A percentile compares a stretch with the other conserved stretches of the same genome.
These are phyloP conservation scores for Penicillium lagena DNA, from an alignment of 495 filamentous ascomycete genomes.

Conservation along the genomic window DNA sequence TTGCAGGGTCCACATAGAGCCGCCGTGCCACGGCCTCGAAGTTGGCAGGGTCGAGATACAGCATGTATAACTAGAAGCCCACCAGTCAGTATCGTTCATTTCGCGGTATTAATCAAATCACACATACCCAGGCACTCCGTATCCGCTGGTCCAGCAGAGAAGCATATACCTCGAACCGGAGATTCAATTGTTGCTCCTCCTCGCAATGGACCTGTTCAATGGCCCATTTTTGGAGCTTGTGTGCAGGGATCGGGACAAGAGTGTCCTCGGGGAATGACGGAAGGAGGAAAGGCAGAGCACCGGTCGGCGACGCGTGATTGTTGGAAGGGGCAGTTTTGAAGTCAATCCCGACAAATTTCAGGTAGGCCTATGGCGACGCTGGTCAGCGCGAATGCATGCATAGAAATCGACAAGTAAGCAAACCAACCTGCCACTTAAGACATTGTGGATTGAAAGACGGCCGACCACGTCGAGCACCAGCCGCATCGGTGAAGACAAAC, in stretches of 20 bases:
- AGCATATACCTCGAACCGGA: constrained; percentile 71
- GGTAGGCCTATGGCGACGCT: constrained; percentile 57
- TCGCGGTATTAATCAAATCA: background rate
- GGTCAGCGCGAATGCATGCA: background rate
- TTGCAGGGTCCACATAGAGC: constrained; percentile 63
- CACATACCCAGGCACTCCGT: constrained; percentile 77
- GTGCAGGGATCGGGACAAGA: constrained; percentile 51
- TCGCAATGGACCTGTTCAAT: constrained; percentile 41
- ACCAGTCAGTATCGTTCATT: constrained; percentile 2
- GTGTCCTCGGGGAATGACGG: constrained; percentile 34
- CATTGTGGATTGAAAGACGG: constrained; percentile 91
- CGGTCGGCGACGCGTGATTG: constrained; percentile 89
- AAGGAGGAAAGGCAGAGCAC: constrained; percentile 81
- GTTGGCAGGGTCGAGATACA: constrained; percentile 70
- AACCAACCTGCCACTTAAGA: constrained; percentile 89
- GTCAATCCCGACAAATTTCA: constrained; percentile 68
- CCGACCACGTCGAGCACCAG: constrained; percentile 52
- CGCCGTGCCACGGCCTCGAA: constrained; percentile 53
- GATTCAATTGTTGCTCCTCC: constrained; percentile 46
- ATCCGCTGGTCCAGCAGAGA: constrained; percentile 73
- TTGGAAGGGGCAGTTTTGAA: constrained; percentile 67
- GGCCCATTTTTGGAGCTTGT: constrained; percentile 65
- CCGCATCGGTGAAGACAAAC: constrained; percentile 69
- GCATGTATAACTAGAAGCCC: constrained; percentile 55
- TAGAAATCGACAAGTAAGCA: background rate